Evolutionary conservation across 1,284 basidiomycete genomes (phyloP).

Genomic region (Cutaneotrichosporon sp.): DNA sequence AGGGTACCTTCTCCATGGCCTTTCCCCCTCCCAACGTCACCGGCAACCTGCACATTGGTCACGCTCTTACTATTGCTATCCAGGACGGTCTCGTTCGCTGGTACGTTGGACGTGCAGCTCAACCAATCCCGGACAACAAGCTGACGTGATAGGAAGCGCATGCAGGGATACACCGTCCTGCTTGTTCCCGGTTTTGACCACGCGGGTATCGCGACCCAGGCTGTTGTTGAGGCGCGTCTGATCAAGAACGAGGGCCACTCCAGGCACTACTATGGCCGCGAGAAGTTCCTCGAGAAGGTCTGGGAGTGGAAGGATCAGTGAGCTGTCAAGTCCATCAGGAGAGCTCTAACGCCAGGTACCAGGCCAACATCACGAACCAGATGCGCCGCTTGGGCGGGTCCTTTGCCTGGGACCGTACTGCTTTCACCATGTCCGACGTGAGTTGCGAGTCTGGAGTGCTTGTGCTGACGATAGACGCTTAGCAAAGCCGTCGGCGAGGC

Average conservation of each 20-base stretch:
- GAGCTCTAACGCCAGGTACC: slow-evolving; percentile 54
- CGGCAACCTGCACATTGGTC: slow-evolving; percentile 92
- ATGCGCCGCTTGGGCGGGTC: slow-evolving; percentile 84
- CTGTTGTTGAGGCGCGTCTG: slow-evolving; percentile 91
- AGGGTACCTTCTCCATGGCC: slow-evolving; percentile 79
- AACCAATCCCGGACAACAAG: too few relatives aligned
- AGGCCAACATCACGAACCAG: slow-evolving; percentile 84
- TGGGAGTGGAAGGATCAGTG: slow-evolving; percentile 97
- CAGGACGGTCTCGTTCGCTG: slow-evolving; percentile 86
- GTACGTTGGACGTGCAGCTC: slow-evolving; percentile 49
- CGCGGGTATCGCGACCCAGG: slow-evolving; percentile 97
- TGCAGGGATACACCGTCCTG: slow-evolving; percentile 87
- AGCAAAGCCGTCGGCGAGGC: slow-evolving; percentile 86
- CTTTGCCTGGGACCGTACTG: slow-evolving; percentile 88
- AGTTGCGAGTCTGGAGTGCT: slow-evolving; percentile 18
- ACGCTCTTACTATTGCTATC: slow-evolving; percentile 86
- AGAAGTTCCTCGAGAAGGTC: slow-evolving; percentile 85
- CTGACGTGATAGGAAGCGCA: slow-evolving; percentile 67
- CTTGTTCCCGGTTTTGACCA: slow-evolving; percentile 97
- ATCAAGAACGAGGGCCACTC: slow-evolving; percentile 78
- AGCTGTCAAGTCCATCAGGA: slow-evolving; percentile 26
- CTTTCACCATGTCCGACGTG: slow-evolving; percentile 94
- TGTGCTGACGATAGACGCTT: slow-evolving; percentile 54
- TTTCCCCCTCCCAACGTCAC: slow-evolving; percentile 98
- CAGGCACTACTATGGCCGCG: slow-evolving; percentile 88